Percentiles rank a stretch among this genome's conserved stretches.
Conservation (phyloP, 75 land plant species). For the Adiantum capillusveneris region DNA sequence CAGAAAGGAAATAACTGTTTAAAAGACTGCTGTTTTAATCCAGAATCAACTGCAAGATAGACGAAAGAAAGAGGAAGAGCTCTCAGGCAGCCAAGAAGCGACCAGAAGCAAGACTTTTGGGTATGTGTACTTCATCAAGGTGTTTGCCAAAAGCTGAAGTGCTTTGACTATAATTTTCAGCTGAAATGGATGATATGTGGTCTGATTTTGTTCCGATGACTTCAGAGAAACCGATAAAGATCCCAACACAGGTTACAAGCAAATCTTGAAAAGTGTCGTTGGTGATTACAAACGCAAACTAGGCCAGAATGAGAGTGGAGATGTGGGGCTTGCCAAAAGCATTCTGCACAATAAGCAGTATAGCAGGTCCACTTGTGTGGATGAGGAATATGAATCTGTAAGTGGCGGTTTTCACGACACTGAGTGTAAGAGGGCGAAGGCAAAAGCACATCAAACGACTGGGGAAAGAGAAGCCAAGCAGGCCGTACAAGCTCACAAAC, state of each 20-base stretch:
- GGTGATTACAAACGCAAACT: conserved; percentile 7
- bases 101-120: too few species aligned
- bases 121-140: too few species aligned
- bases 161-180: too few species aligned
- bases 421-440: conserved; percentile 24
- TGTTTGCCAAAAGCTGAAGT: too few species aligned
- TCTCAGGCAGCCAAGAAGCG: too few species aligned
- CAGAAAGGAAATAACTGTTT: too few species aligned
- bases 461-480: conserved; percentile 14
- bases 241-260: not conserved
- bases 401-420: conserved; percentile 34
- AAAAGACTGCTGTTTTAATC: too few species aligned
- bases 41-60: too few species aligned
- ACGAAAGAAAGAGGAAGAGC: too few species aligned
- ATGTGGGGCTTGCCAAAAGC: conserved; percentile 47
- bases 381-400: conserved; percentile 89
- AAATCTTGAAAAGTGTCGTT: not conserved
- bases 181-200: too few species aligned
- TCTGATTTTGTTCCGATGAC: too few species aligned
- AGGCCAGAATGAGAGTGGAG: conserved; percentile 39
- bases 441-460: conserved; percentile 12
- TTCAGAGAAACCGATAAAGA: too few species aligned
- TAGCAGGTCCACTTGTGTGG: conserved; percentile 42
- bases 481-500: conserved; percentile 18
- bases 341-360: conserved; percentile 62